Evolutionary conservation across 2,329 filamentous ascomycete genomes (phyloP).

Genomic region (Paramyrothecium roridum): DNA sequence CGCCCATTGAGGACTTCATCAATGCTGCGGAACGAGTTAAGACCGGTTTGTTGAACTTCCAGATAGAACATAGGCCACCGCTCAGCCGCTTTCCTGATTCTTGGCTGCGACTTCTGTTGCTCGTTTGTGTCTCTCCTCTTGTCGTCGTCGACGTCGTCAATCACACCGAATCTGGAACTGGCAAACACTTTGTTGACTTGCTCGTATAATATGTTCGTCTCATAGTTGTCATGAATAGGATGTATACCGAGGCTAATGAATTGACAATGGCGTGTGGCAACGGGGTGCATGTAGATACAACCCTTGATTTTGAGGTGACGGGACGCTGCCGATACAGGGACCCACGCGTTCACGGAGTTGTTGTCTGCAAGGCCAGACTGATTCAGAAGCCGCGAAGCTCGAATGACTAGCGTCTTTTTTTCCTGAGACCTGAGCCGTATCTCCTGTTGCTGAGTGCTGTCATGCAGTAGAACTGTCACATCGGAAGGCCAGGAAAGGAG

Average conservation of each 20-base stretch:
- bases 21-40: conserved; percentile 26
- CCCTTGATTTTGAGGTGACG: conserved; percentile 62
- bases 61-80: conserved; percentile 88
- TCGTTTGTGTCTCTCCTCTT: conserved; percentile 27
- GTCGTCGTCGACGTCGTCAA: conserved; percentile 52
- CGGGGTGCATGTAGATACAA: conserved; percentile 67
- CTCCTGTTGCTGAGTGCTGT: conserved; percentile 36
- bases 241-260: conserved; percentile 77
- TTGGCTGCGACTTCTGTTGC: conserved; percentile 41
- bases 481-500: conserved; percentile 65
- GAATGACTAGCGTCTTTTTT: conserved; percentile 12
- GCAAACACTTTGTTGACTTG: conserved; percentile 76
- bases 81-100: conserved; percentile 62
- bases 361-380: conserved; percentile 64
- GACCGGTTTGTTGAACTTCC: conserved; percentile 47
- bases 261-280: conserved; percentile 69
- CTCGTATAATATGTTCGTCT: conserved; percentile 67
- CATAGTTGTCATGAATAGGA: conserved; percentile 55
- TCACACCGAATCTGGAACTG: conserved; percentile 71
- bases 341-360: conserved; percentile 57
- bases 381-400: conserved; percentile 50
- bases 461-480: conserved; percentile 57
- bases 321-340: conserved; percentile 65
- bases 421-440: conserved; percentile 30
- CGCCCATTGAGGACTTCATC: conserved; percentile 40